Conservation (phyloP, 129 eudicot genomes). For the Pulicaria dysenterica region DNA sequence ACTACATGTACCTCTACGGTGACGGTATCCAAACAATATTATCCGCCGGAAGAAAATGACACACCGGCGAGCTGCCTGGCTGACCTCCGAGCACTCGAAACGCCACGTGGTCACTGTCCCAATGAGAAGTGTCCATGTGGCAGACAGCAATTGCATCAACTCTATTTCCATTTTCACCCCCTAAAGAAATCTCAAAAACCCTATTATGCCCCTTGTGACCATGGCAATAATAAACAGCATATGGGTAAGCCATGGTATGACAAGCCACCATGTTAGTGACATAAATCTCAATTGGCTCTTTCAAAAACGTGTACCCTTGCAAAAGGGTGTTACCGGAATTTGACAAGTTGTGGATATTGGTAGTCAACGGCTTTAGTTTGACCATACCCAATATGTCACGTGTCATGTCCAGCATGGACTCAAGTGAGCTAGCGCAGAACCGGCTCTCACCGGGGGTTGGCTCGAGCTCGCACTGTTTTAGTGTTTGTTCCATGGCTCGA, state of each 20-base stretch:
- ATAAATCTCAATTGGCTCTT: slow-evolving; percentile 34
- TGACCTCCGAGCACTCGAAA: slow-evolving; percentile 37
- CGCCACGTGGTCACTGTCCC: slow-evolving; percentile 37
- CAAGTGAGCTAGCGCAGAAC: slow-evolving; percentile 46
- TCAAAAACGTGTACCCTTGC: slow-evolving; percentile 38
- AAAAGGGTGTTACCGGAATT: slow-evolving; percentile 17
- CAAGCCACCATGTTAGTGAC: slow-evolving; percentile 37
- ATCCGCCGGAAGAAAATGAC: slow-evolving; percentile 40
- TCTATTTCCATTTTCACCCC: slow-evolving; percentile 39
- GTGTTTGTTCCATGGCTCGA: slow-evolving; percentile 36
- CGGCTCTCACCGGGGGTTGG: slow-evolving; percentile 25
- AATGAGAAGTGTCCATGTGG: slow-evolving; percentile 41
- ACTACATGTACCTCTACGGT: neutral
- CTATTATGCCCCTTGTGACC: slow-evolving; percentile 38
- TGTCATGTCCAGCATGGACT: slow-evolving; percentile 39
- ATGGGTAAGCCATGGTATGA: slow-evolving; percentile 48
- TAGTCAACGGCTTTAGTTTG: slow-evolving; percentile 33
- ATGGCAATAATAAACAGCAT: slow-evolving; percentile 41
- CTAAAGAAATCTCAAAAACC: slow-evolving; percentile 34
- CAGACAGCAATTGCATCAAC: slow-evolving; percentile 43
- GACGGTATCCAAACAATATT: slow-evolving; percentile 36
- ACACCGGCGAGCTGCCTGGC: slow-evolving; percentile 42
- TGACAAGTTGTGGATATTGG: slow-evolving; percentile 29
- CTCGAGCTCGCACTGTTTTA: slow-evolving; percentile 39
- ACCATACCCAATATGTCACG: slow-evolving; percentile 32